Percentiles rank a stretch among this genome's conserved stretches.
phyloP scores from a whole-genome alignment of 805 yeast species.

The Zygotorulaspora sp. region DNA sequence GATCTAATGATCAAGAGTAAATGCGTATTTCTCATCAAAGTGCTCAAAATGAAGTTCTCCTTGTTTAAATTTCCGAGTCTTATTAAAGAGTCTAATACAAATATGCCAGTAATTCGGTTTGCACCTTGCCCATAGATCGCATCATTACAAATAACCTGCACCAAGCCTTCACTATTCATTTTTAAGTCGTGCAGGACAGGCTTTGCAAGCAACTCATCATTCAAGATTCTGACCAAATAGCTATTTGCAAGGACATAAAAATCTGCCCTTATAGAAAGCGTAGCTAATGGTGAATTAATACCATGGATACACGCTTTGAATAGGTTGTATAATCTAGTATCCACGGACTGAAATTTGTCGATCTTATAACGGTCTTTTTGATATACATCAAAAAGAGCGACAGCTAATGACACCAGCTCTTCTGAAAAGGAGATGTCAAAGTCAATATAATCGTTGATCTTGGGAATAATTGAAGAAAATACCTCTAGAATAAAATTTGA shows the following conservation, averaged over 20 bases:
- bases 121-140: slow-evolving; percentile 75
- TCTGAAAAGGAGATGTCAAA: slow-evolving; percentile 62
- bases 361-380: slow-evolving; percentile 42
- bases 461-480: slow-evolving; percentile 71
- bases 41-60: slow-evolving; percentile 53
- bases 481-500: slow-evolving; percentile 68
- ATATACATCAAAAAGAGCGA: slow-evolving; percentile 61
- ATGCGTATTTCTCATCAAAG: slow-evolving; percentile 61
- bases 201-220: slow-evolving; percentile 39
- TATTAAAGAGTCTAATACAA: slow-evolving; percentile 66
- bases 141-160: slow-evolving; percentile 69
- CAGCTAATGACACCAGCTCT: slow-evolving; percentile 72
- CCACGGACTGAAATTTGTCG: slow-evolving; percentile 37
- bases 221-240: slow-evolving; percentile 51
- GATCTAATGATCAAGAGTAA: slow-evolving; percentile 61
- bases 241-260: slow-evolving; percentile 69
- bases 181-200: slow-evolving; percentile 53
- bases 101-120: slow-evolving; percentile 66
- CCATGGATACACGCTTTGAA: slow-evolving; percentile 75
- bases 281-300: slow-evolving; percentile 62
- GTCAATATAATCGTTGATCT: slow-evolving; percentile 68
- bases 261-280: slow-evolving; percentile 68
- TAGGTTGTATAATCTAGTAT: slow-evolving; percentile 58
- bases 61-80: slow-evolving; percentile 50
- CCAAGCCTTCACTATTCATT: slow-evolving; percentile 54